phyloP scores from a whole-genome alignment of 2,329 filamentous ascomycete genomes.

The Fusarium duplospermum region DNA sequence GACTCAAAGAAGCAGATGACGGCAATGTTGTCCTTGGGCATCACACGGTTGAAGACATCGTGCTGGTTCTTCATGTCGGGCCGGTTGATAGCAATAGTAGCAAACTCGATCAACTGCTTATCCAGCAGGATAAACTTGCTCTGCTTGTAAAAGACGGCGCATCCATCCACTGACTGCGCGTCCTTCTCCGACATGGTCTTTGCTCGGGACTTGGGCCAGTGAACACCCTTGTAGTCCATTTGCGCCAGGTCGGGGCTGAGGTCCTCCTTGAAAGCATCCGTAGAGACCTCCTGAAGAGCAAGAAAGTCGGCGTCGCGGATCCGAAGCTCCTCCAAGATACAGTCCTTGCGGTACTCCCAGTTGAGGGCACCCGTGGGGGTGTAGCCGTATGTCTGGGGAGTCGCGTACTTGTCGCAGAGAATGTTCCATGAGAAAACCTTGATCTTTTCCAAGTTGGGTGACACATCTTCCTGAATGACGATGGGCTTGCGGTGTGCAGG shows the following conservation, averaged over 20 bases:
- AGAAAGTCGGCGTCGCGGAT: conserved; percentile 87
- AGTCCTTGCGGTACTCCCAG: conserved; percentile 88
- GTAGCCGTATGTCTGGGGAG: conserved; percentile 87
- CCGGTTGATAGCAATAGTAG: conserved; percentile 89
- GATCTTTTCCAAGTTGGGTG: conserved; percentile 73
- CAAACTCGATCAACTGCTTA: conserved; percentile 94
- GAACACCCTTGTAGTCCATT: conserved; percentile 92
- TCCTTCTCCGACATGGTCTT: conserved; percentile 93
- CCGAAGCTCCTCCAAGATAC: conserved; percentile 85
- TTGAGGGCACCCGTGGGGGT: conserved; percentile 82
- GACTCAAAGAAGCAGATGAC: conserved; percentile 95
- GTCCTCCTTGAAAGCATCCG: conserved; percentile 90
- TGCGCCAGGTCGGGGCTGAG: conserved; percentile 89
- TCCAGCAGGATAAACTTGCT: conserved; percentile 95
- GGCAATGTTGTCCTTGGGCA: conserved; percentile 98
- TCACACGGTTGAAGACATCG: conserved; percentile 97
- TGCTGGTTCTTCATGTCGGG: conserved; percentile 98
- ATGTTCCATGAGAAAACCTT: conserved; percentile 96
- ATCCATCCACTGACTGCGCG: conserved; percentile 91
- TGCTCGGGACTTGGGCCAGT: conserved; percentile 89
- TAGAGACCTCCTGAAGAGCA: conserved; percentile 93
- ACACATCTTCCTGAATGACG: conserved; percentile 76
- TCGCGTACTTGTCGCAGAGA: conserved; percentile 93
- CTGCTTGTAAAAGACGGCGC: conserved; percentile 95
- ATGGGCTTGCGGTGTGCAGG: conserved; percentile 83